Base-by-base conservation (phyloP, 2,329 filamentous ascomycete genomes). In the Camillea tinctor region DNA sequence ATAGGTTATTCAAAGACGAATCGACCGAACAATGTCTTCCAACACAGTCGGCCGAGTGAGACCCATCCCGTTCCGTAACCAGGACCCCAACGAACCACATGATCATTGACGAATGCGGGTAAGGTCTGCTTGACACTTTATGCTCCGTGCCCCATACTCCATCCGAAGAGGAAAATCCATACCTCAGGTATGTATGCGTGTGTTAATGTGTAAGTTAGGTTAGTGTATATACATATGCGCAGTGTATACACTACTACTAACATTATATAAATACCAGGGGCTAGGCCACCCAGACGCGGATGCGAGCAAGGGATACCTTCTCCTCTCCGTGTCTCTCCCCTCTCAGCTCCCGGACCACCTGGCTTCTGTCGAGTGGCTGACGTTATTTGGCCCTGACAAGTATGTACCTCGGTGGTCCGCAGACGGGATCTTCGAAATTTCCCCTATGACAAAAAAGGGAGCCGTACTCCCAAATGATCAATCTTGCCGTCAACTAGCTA, bases 21-120 rank as follows among this genome's bases (percentile, higher is more conserved):
- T 15, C 2, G 36, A 44, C 6, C n/a, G 36, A 44, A n/a, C 36
- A 44, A 44, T 17, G 13, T 15, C 36, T 44, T 44, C 36, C 13
- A 11, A 30, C n/a, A 13, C 26, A n/a, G 36, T 44, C 36, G 36
- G 36, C 36, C 36, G 36, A n/a, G 36, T 44, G 11, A 44, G 17
- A 44, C 20, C 20, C 19, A 19, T 21, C 20, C 50, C 22, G 22
- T 51, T 51, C 22, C 50, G 50, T 51, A 19, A 21, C 50, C 11
- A 22, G 50, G 8, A n/a, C 20, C 26, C 50, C 50, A 23, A 24
- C 21, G 51, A 53, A 23, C 21, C 51, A 53, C 51, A 53, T 53
- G 51, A 53, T 53, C 24, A 13, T 23, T 17, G 23, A 53, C 24
- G 23, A 53, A 53, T 53, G 51, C 51, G 51, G 51, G 51, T 53